Conservation (phyloP, 306 rosid genomes). For the Prunus davidiana region DNA sequence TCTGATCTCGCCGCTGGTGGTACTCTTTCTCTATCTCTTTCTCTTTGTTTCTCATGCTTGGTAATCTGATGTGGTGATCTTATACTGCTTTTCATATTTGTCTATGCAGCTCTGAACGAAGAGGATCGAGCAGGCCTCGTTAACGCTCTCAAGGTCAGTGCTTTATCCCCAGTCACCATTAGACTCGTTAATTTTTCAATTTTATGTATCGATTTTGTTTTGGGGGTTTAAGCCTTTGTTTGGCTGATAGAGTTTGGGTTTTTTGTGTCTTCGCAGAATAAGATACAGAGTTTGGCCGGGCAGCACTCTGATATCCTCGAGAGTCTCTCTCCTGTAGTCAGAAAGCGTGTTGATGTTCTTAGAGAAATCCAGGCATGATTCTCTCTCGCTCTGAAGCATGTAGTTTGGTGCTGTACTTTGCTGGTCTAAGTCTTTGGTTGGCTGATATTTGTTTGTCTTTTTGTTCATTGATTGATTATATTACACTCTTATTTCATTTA, state of each 20-base stretch:
- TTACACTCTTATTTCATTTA: background rate
- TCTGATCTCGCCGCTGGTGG: constrained; percentile 76
- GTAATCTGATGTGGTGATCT: background rate
- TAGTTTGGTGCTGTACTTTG: background rate
- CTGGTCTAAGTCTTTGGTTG: background rate
- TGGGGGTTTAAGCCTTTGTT: background rate
- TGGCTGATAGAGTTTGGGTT: background rate
- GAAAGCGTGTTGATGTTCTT: constrained; percentile 86
- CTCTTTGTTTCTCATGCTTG: background rate
- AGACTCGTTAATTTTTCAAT: background rate
- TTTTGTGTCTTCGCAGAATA: constrained; percentile 43
- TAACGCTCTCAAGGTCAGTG: constrained; percentile 76
- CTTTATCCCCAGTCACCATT: background rate
- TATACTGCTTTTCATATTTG: background rate
- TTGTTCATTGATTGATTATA: background rate
- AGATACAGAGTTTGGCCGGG: constrained; percentile 82
- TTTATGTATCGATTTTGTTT: background rate
- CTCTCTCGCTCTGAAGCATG: background rate
- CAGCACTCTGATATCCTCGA: constrained; percentile 74
- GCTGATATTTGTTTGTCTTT: background rate
- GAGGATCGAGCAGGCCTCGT: constrained; percentile 74
- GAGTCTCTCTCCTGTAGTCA: constrained; percentile 52
- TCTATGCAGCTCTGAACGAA: constrained; percentile 56
- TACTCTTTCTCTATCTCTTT: background rate
- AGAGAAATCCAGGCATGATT: constrained; percentile 74